Base-by-base conservation (phyloP, 257 asterid species). In the Salvia miltiorrhiza region DNA sequence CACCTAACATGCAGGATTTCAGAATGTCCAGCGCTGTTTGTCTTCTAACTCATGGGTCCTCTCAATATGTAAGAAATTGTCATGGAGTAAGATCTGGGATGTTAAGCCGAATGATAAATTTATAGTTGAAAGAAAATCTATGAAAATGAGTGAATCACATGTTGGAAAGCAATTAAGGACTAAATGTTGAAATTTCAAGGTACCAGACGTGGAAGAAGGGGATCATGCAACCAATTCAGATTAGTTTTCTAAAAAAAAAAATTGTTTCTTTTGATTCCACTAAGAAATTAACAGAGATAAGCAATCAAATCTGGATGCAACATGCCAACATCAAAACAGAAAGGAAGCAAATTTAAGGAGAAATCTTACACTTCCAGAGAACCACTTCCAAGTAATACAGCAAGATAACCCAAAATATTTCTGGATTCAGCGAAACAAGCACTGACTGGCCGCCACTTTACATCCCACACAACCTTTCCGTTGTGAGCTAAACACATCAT, bases 391-490 rank as follows among this genome's bases (percentile, higher is more conserved):
- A 94, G 90, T 77, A 91, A 70, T 73, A 89, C 92, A 73, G 95
- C 99, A 71, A 94, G 97, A 85, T 83, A 86, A 49, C 99, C 97
- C 99, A 94, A 83, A 76, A 77, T 82, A 66, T 75, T 82, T 74
- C 71, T 83, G 79, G 95, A 82, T 73, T 65, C 80, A 37, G 83
- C 63, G 40, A 75, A 82, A 75, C 53, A 50, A 56, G 73, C 79
- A 82, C 62, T 63, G 50, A 72, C 81, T 10, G 99, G 97, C 70
- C 85, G 84, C 99, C 99, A 94, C 76, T 94, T 94, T 44, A 89
- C 75, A 82, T 91, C 99, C 97, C 99, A 87, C 70, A 87, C 96
- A 78, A 89, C 87, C 82, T 86, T 85, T 57, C 97, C 99, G 70
- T 91, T 85, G 84, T 94, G 99, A 70, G 97, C 96, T 84, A 94